phyloP scores from a whole-genome alignment of 768 basidiomycete genomes.

The Tulasnella sp. region DNA sequence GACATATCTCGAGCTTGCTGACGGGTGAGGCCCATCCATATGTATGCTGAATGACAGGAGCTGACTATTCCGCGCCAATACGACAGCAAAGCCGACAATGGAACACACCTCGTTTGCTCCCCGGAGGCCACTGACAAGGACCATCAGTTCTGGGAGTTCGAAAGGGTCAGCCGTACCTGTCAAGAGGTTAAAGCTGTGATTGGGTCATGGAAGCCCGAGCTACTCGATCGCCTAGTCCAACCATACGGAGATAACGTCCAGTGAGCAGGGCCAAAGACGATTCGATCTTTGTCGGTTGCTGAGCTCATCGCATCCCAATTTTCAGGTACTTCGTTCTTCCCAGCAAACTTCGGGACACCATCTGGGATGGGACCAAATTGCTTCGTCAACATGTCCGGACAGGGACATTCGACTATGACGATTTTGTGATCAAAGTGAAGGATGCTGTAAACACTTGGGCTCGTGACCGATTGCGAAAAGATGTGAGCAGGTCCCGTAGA shows the following conservation, averaged over 20 bases:
- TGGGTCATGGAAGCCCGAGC: background rate
- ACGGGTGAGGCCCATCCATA: background rate
- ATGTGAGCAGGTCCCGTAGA: background rate
- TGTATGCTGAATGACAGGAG: background rate
- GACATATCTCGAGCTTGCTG: background rate
- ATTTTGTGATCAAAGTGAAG: background rate
- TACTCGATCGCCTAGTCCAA: background rate
- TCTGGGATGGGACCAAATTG: background rate
- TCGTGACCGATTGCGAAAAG: background rate
- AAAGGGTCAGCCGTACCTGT: background rate
- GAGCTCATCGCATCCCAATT: background rate
- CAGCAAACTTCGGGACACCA: background rate
- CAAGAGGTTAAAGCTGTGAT: background rate
- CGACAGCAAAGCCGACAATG: background rate
- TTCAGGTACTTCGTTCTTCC: slow-evolving; percentile 1
- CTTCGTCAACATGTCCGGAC: background rate
- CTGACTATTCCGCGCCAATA: background rate
- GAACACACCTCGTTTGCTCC: background rate
- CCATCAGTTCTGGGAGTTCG: background rate
- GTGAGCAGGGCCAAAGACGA: background rate
- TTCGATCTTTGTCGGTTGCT: background rate
- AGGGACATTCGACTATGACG: background rate
- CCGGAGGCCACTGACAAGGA: background rate
- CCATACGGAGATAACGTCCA: background rate
- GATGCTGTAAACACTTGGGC: background rate